Evolutionary conservation across 208 protist genomes (phyloP), one percentile per base, ranked within the genome.

Genomic region (Leishmania gerbilli): DNA sequence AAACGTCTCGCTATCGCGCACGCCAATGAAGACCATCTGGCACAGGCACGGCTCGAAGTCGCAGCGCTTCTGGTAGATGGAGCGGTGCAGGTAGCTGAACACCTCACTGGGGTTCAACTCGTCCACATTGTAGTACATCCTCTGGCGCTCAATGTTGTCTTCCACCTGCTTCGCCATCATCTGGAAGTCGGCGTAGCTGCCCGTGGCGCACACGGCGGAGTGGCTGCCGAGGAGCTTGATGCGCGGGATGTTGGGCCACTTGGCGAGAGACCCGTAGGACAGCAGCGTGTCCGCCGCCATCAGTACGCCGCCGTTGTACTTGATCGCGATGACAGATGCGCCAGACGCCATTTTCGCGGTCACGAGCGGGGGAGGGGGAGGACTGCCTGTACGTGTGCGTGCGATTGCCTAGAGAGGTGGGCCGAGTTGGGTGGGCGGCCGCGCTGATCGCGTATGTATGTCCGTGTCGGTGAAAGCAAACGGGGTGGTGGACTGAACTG

Each of bases 151-250:
- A 77, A 98, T 90, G 55, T 94, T 88, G 55, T 95, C 88, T 47
- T 95, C 87, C 42, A 99, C 74, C 45, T 89, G 72, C 53, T 91
- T 79, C 31, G 89, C 87, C 82, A 99, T 93, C 65, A 93, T 84
- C 91, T 99, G 99, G 85, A 99, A 99, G 87, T 99, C 99, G 49
- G 97, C 98, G 80, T 98, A 98, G 90, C 99, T 98, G 53, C 99
- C 99, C 27, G 94, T 95, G 15, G 91, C 97, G 60, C 97, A 99
- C 42, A 99, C 76, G 40, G 97, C 85, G 15, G 97, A 97, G 84
- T 95, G 78, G n/a, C 87, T 68, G 68, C 98, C 98, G 56, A 99
- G 77, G 24, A 94, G 83, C 67, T 94, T 89, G 24, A 99, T 90
- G 58, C 99, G 95, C 37, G 93, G 89, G 58, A 99, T 94, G 62